phyloP scores from a whole-genome alignment of 805 yeast genomes.

The Yamadazyma tumulicola region DNA sequence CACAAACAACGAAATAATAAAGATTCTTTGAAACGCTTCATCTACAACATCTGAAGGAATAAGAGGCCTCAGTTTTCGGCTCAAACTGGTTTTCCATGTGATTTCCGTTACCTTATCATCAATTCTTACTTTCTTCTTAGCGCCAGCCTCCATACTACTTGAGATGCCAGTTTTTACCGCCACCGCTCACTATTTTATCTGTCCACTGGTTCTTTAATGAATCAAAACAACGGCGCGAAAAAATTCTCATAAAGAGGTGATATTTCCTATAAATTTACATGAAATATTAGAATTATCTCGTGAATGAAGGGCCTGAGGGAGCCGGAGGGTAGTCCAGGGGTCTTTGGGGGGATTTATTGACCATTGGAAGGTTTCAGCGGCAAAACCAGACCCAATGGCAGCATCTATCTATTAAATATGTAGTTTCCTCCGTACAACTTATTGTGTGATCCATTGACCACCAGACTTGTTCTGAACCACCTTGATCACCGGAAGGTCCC shows the following conservation, averaged over 20 bases:
- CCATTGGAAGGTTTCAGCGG: too few species aligned
- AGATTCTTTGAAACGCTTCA: constrained; percentile 70
- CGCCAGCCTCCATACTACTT: not conserved
- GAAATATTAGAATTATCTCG: too few species aligned
- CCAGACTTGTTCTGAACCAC: constrained; percentile 64
- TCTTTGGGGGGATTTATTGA: too few species aligned
- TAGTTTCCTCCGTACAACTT: not conserved
- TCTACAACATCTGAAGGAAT: constrained; percentile 69
- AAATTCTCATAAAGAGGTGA: too few species aligned
- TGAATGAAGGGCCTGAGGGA: too few species aligned
- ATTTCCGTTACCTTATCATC: constrained; percentile 12
- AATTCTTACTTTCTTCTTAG: constrained; percentile 12
- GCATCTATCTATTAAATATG: too few species aligned
- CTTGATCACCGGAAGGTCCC: constrained; percentile 81
- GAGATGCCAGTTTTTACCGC: too few species aligned
- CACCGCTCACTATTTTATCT: not conserved
- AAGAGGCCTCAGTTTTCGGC: constrained; percentile 23
- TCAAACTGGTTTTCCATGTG: constrained; percentile 1
- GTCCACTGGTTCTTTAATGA: not conserved
- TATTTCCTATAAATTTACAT: too few species aligned
- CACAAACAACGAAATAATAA: constrained; percentile 61
- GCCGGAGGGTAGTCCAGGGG: too few species aligned
- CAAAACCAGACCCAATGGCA: too few species aligned
- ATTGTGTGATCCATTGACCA: constrained; percentile 61
- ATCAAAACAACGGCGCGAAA: constrained; percentile 2